Conservation (phyloP, 78 protist genomes). For the Cyanophora paradoxa region DNA sequence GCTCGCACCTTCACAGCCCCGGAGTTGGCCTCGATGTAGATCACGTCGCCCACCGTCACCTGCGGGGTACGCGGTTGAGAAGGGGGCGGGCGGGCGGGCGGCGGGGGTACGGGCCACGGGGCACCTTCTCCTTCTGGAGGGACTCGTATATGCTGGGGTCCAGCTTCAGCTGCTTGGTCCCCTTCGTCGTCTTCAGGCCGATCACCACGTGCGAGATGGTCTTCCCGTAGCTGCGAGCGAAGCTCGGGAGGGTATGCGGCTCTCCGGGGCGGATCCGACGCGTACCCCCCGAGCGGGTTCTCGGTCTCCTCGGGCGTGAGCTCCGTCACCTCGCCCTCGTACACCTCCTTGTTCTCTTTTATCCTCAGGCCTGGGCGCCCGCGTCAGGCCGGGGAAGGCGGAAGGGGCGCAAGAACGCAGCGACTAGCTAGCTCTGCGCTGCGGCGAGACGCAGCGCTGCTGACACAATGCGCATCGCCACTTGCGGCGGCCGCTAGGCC, state of each 20-base stretch:
- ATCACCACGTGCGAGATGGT: slow-evolving; percentile 88
- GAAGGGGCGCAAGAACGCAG: slow-evolving; percentile 9
- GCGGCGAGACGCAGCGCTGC: too few relatives aligned
- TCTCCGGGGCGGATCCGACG: background rate
- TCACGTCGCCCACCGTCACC: slow-evolving; percentile 91
- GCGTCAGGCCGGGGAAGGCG: background rate
- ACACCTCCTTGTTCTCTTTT: slow-evolving; percentile 98
- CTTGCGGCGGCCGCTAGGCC: too few relatives aligned
- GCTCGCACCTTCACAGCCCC: slow-evolving; percentile 94
- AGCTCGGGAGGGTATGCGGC: background rate
- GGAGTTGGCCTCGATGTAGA: slow-evolving; percentile 94
- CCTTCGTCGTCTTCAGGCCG: slow-evolving; percentile 75
- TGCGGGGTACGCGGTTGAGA: too few relatives aligned
- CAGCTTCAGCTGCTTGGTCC: slow-evolving; percentile 89
- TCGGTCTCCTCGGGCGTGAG: slow-evolving; percentile 96
- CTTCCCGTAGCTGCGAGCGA: slow-evolving; percentile 74
- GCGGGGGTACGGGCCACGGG: too few relatives aligned
- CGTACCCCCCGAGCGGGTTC: slow-evolving; percentile 52
- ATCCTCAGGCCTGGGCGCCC: slow-evolving; percentile 79
- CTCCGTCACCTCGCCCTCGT: slow-evolving; percentile 98
- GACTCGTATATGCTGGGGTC: slow-evolving; percentile 96
- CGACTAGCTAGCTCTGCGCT: too few relatives aligned
- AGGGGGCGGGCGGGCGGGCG: too few relatives aligned
- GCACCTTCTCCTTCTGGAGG: slow-evolving; percentile 96
- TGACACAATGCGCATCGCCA: too few relatives aligned